Evolutionary conservation across 163 green algal genomes (phyloP).

Genomic region (Chlorella variabilis): DNA sequence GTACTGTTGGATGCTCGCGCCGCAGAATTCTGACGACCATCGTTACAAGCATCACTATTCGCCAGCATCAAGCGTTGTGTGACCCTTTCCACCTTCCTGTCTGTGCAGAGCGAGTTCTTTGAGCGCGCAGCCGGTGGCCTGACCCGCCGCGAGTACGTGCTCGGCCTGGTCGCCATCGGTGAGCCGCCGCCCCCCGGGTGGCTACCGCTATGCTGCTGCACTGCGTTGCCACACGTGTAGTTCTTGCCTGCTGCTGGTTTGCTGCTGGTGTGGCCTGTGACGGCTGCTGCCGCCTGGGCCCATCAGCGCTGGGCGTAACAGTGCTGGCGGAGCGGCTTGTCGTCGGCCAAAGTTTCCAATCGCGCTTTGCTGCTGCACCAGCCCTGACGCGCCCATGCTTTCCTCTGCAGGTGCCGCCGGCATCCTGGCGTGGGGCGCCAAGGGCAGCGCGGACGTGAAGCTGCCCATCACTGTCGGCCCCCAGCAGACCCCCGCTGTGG

Average conservation of each 20-base stretch:
- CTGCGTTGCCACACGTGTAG: no score
- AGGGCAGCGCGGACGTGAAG: slow-evolving; percentile 76
- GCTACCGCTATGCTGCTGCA: not conserved
- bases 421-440: slow-evolving; percentile 78
- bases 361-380: no score
- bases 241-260: no score
- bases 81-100: slow-evolving; percentile 4
- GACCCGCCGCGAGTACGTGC: slow-evolving; percentile 80
- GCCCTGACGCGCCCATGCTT: not conserved
- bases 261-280: no score
- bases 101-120: slow-evolving; percentile 89
- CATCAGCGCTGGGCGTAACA: no score
- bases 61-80: no score
- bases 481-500: slow-evolving; percentile 54
- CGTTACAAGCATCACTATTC: no score
- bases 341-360: no score
- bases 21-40: no score
- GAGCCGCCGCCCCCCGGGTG: slow-evolving; percentile 32
- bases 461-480: slow-evolving; percentile 93
- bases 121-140: slow-evolving; percentile 77
- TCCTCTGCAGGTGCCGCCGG: slow-evolving; percentile 56
- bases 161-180: slow-evolving; percentile 76
- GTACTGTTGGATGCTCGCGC: no score
- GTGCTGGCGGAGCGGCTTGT: not conserved
- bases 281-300: no score